phyloP scores from a whole-genome alignment of 139 green algal genomes.

The Ettlia oleoabundans region DNA sequence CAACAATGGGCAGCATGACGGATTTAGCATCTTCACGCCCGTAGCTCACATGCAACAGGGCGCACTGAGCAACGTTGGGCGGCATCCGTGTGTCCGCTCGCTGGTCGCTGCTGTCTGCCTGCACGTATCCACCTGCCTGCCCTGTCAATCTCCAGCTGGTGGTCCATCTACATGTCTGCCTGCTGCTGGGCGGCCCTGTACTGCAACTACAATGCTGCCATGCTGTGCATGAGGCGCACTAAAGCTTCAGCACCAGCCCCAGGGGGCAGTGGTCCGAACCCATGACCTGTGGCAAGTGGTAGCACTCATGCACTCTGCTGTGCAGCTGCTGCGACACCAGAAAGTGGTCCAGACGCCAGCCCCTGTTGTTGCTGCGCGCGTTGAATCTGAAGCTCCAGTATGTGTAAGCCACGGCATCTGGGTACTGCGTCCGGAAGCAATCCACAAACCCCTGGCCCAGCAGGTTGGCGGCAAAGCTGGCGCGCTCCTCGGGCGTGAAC shows the following conservation, averaged over 20 bases:
- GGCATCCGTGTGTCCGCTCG: no score
- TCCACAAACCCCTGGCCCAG: slow-evolving; percentile 63
- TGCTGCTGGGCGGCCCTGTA: no score
- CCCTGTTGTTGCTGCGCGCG: slow-evolving; percentile 54
- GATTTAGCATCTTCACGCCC: no score
- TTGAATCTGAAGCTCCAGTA: slow-evolving; percentile 63
- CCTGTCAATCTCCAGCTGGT: no score
- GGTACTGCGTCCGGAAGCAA: slow-evolving; percentile 66
- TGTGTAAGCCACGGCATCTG: slow-evolving; percentile 64
- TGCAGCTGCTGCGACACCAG: slow-evolving; percentile 57
- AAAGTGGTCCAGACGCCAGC: slow-evolving; percentile 85
- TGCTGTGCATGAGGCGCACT: no score
- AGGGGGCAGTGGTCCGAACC: slow-evolving; percentile 52
- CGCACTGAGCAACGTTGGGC: not conserved
- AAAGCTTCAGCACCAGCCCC: slow-evolving; percentile 42
- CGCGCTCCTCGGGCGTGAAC: slow-evolving; percentile 82
- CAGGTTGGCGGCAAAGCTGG: slow-evolving; percentile 60
- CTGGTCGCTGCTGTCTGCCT: no score
- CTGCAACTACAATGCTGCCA: not conserved
- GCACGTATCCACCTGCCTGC: no score
- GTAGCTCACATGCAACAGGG: not conserved
- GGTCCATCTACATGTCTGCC: no score
- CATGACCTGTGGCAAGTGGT: slow-evolving; percentile 62
- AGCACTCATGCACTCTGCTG: slow-evolving; percentile 64
- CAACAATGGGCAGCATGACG: no score